Base-by-base conservation (phyloP, 306 rosid genomes). In the Castanea crenata region DNA sequence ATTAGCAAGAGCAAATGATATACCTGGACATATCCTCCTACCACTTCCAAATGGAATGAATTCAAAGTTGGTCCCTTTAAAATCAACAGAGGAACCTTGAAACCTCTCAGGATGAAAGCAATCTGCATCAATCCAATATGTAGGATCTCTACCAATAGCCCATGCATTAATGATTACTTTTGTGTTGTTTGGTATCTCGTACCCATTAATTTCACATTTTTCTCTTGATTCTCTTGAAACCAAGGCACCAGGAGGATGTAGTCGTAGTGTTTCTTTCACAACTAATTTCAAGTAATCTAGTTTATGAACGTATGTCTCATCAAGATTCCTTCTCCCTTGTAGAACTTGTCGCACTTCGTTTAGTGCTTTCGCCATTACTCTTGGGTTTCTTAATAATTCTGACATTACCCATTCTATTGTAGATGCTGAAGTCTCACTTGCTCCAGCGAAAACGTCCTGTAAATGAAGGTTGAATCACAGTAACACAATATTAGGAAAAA, bases 341-440 rank as follows among this genome's bases (percentile, higher is more conserved):
- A n/a, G n/a, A n/a, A n/a, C n/a, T 29, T 68, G 67, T 71, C 81
- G 74, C 7, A 83, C 86, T 44, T 81, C 79, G 1, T 5, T 56
- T 76, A 85, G 84, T 23, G 61, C 89, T 41, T 78, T 85, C 25
- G 75, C 70, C 85, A 82, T 10, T 25, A 71, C 29, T 70, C 77
- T 80, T 35, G 83, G 74, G 49, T 83, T 32, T 15, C 77, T 87
- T 1, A 58, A 25, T 29, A 77, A 14, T 27, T 77, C 74, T 4
- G 80, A 38, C 34, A 78, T 69, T 25, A 70, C 75, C 81, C 75
- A 56, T 27, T 78, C 67, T 31, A 54, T 38, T 38, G 46, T 7
- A 38, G 46, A 7, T 38, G 11, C 46, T 38, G 11, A 38, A 38
- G 11, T 7, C 14, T 69, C 75, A 57, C 49, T 49, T 44, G 59